These are phyloP conservation scores for Curvularia spicifera DNA, from an alignment of 2,329 filamentous ascomycete species.

Conservation along the genomic window DNA sequence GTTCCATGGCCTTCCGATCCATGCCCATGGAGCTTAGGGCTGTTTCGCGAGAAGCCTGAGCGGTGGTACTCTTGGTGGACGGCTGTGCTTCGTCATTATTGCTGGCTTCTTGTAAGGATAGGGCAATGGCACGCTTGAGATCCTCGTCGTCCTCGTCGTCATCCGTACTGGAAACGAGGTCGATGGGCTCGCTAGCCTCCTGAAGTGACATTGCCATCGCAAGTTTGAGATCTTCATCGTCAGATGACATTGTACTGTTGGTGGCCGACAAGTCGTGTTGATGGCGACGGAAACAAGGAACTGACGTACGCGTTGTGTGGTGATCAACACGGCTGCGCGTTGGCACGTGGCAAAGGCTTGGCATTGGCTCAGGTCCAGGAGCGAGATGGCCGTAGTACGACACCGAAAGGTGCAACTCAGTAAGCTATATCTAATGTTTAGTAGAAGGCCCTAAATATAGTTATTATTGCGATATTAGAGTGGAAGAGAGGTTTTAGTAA, in stretches of 20 bases:
- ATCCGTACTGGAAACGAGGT: slow-evolving; percentile 29
- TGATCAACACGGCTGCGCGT: slow-evolving; percentile 28
- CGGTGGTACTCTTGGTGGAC: not conserved
- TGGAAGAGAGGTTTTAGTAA: too few species aligned
- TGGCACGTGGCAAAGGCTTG: slow-evolving; percentile 27
- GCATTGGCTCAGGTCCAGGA: not conserved
- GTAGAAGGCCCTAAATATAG: too few species aligned
- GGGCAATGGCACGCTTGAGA: slow-evolving; percentile 36
- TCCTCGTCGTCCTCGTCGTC: slow-evolving; percentile 33
- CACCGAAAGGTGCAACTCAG: too few species aligned
- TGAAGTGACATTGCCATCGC: slow-evolving; percentile 42
- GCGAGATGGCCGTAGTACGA: too few species aligned
- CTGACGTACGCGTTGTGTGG: not conserved
- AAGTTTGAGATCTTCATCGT: slow-evolving; percentile 38
- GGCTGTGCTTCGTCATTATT: not conserved
- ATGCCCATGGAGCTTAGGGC: slow-evolving; percentile 57
- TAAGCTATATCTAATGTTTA: too few species aligned
- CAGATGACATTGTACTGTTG: slow-evolving; percentile 31
- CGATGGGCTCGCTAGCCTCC: slow-evolving; percentile 24
- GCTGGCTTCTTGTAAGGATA: slow-evolving; percentile 31
- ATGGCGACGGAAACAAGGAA: slow-evolving; percentile 3
- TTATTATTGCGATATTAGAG: too few species aligned
- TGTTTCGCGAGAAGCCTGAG: not conserved
- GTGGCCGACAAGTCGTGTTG: not conserved
- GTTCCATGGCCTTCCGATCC: slow-evolving; percentile 83